phyloP scores from a whole-genome alignment of 345 rosid species.

The Lagerstroemia speciosa region DNA sequence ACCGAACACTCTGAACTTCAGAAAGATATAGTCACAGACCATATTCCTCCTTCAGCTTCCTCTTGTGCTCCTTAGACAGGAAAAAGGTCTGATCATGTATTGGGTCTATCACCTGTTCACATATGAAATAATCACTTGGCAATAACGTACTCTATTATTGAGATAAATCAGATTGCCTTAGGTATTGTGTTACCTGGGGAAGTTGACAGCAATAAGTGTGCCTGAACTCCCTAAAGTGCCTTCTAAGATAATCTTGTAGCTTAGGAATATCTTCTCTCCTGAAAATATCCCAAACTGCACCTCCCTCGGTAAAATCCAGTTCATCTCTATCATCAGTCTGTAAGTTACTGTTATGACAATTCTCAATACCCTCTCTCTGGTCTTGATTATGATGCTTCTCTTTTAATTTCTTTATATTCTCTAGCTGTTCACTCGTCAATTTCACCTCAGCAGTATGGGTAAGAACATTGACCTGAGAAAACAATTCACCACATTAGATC shows the following conservation, averaged over 20 bases:
- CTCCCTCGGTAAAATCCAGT: slow-evolving; percentile 28
- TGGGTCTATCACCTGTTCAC: slow-evolving; percentile 49
- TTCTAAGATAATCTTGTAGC: slow-evolving; percentile 48
- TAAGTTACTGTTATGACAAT: slow-evolving; percentile 10
- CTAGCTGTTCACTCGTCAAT: slow-evolving; percentile 4
- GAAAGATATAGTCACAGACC: slow-evolving; percentile 27
- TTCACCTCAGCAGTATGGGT: slow-evolving; percentile 47
- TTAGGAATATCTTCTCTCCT: slow-evolving; percentile 62
- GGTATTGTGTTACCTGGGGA: slow-evolving; percentile 29
- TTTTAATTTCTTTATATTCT: slow-evolving; percentile 26
- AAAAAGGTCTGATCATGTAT: slow-evolving; percentile 69
- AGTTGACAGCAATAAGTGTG: slow-evolving; percentile 48
- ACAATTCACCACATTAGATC: slow-evolving; percentile 1
- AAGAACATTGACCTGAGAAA: slow-evolving; percentile 58
- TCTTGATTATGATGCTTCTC: slow-evolving; percentile 43
- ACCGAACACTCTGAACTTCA: neutral
- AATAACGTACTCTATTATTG: neutral
- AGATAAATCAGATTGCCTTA: neutral
- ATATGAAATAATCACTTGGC: neutral
- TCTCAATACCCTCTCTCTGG: slow-evolving; percentile 34
- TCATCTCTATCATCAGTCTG: slow-evolving; percentile 10
- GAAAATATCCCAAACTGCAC: slow-evolving; percentile 78
- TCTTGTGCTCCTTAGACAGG: slow-evolving; percentile 46
- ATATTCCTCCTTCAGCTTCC: slow-evolving; percentile 64
- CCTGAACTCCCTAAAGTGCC: slow-evolving; percentile 69